Conservation (phyloP, 2,329 filamentous ascomycete genomes). For the Neopestalotiopsis sp. region DNA sequence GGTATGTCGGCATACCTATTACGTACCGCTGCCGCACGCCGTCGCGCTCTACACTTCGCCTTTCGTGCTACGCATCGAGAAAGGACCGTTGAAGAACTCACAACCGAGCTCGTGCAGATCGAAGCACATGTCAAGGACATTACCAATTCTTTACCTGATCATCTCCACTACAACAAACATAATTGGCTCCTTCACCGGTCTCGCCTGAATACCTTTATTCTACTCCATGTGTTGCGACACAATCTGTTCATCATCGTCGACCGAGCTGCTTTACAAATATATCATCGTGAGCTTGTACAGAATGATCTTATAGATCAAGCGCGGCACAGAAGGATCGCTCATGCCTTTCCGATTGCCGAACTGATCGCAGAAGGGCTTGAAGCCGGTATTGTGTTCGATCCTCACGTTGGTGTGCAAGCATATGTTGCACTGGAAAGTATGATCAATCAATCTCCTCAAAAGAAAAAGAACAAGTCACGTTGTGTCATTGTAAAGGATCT, state of each 20-base stretch:
- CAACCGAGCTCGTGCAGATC: neutral
- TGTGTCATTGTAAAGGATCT: too few relatives aligned
- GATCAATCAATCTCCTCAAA: neutral
- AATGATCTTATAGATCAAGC: neutral
- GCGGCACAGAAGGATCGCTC: neutral
- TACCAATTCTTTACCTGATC: neutral
- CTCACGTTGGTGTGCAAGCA: neutral
- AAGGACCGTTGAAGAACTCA: neutral
- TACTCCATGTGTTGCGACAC: neutral
- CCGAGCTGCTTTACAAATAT: neutral
- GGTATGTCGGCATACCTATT: neutral
- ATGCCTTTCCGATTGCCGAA: conserved; percentile 1
- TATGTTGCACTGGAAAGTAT: neutral
- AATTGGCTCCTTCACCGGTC: neutral
- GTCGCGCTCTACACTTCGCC: conserved; percentile 4
- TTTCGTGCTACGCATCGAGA: conserved; percentile 4
- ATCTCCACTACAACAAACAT: neutral
- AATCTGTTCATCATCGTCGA: neutral
- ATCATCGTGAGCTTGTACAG: neutral
- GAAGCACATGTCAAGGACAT: neutral
- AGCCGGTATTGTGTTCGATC: neutral
- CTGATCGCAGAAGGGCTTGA: neutral
- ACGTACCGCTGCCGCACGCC: neutral
- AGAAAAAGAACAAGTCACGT: too few relatives aligned
- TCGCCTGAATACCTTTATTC: neutral